A percentile compares a stretch with the other conserved stretches of the same genome.
Conservation (phyloP, 1,284 basidiomycete genomes). For the Mrakiaceae sp. region DNA sequence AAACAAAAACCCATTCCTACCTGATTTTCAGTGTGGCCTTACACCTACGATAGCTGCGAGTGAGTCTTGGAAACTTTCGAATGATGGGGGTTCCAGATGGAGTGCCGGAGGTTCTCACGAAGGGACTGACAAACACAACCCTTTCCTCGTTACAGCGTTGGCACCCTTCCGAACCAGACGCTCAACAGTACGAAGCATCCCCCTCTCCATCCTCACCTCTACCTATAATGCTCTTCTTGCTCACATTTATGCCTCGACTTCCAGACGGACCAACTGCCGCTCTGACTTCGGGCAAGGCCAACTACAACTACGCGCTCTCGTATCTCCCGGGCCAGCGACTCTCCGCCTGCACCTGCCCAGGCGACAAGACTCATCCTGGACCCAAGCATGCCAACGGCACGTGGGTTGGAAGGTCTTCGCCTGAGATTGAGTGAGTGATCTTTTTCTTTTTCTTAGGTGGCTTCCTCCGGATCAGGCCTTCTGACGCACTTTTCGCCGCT, state of each 20-base stretch:
- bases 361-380: conserved; percentile 40
- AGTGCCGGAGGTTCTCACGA: no score
- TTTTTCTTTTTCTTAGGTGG: background rate
- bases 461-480: no score
- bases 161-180: conserved; percentile 69
- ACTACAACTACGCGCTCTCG: conserved; percentile 41
- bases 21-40: conserved; percentile 45
- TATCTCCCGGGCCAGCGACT: conserved; percentile 47
- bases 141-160: conserved; percentile 33
- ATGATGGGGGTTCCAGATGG: no score
- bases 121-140: no score
- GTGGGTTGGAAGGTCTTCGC: conserved; percentile 59
- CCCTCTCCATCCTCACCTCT: no score
- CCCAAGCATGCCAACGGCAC: conserved; percentile 26
- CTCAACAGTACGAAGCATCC: conserved; percentile 37
- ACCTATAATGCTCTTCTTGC: no score
- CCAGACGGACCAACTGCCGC: conserved; percentile 25
- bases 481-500: background rate
- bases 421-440: conserved; percentile 56
- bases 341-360: conserved; percentile 66
- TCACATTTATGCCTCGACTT: conserved; percentile 22
- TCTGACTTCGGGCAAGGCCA: conserved; percentile 22
- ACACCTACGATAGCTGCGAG: conserved; percentile 45
- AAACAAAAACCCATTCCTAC: no score
- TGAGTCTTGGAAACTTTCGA: no score